Evolutionary conservation across 345 rosid genomes (phyloP).

Genomic region (Arabis alpina): DNA sequence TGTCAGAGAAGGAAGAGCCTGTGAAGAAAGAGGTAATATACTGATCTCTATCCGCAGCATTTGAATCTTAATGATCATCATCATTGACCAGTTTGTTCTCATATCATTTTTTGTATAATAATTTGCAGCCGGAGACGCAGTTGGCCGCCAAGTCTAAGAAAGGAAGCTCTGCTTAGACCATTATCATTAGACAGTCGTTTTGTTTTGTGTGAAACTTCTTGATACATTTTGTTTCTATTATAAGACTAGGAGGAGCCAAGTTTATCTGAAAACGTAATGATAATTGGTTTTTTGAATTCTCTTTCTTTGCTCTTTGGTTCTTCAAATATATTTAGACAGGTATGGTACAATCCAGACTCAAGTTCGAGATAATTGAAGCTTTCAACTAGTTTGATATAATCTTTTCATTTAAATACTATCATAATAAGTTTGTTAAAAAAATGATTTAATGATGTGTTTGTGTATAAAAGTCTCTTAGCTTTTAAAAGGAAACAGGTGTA

Average conservation of each 20-base stretch:
- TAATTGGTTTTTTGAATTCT: neutral
- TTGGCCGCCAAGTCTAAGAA: constrained; percentile 80
- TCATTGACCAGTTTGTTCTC: neutral
- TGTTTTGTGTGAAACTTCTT: constrained; percentile 19
- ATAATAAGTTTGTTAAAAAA: too few relatives aligned
- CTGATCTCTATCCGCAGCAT: neutral
- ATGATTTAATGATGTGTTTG: too few relatives aligned
- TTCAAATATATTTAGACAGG: neutral
- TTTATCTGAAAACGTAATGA: constrained; percentile 3
- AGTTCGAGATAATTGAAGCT: too few relatives aligned
- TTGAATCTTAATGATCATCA: too few relatives aligned
- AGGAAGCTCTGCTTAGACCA: constrained; percentile 29
- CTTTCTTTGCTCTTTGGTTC: too few relatives aligned
- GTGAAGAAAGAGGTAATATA: constrained; percentile 85
- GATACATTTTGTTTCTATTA: constrained; percentile 5
- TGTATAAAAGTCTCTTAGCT: neutral
- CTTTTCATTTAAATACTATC: too few relatives aligned
- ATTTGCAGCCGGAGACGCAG: constrained; percentile 82
- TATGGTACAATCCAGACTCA: too few relatives aligned
- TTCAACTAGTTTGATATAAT: too few relatives aligned
- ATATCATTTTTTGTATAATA: neutral
- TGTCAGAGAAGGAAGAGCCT: constrained; percentile 95
- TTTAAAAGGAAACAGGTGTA: constrained; percentile 8
- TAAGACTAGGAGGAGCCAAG: constrained; percentile 13
- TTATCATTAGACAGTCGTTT: neutral